These are phyloP conservation scores for Hyaloscypha variabilis DNA, from an alignment of 495 filamentous ascomycete species.

Conservation along the genomic window DNA sequence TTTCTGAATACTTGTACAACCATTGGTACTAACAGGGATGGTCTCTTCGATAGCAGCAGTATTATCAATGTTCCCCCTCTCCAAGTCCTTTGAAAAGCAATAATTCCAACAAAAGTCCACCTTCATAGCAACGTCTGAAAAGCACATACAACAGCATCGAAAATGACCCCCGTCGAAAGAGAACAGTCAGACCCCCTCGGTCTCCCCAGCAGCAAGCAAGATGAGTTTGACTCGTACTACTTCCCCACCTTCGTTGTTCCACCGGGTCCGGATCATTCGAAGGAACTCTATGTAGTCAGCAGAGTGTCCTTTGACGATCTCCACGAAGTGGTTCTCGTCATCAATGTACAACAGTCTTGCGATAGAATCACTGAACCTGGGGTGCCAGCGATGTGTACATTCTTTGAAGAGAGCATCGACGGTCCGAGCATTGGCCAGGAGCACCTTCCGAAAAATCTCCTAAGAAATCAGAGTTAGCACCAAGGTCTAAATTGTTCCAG, in stretches of 20 bases:
- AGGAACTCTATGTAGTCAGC: slow-evolving; percentile 5
- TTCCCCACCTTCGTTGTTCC: not conserved
- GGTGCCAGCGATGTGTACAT: not conserved
- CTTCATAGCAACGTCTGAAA: not conserved
- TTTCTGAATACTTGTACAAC: not conserved
- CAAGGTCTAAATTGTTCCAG: no score
- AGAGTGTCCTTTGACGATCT: slow-evolving; percentile 3
- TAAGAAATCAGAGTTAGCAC: no score
- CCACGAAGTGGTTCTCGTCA: not conserved
- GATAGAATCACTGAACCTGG: not conserved
- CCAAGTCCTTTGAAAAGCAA: no score
- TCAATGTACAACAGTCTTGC: not conserved
- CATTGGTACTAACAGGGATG: not conserved
- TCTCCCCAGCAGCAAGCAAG: not conserved
- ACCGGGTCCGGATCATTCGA: not conserved
- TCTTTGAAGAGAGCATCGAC: not conserved
- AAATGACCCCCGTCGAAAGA: not conserved
- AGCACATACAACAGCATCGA: not conserved
- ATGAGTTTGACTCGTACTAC: not conserved
- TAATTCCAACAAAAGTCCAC: no score
- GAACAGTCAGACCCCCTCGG: not conserved
- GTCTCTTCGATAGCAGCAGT: no score
- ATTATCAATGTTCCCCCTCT: not conserved
- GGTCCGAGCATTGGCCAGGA: not conserved
- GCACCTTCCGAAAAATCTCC: not conserved